A percentile compares a stretch with the other conserved stretches of the same genome.
Conservation (phyloP, 2,329 filamentous ascomycete species). For the Trichoderma asperellum region DNA sequence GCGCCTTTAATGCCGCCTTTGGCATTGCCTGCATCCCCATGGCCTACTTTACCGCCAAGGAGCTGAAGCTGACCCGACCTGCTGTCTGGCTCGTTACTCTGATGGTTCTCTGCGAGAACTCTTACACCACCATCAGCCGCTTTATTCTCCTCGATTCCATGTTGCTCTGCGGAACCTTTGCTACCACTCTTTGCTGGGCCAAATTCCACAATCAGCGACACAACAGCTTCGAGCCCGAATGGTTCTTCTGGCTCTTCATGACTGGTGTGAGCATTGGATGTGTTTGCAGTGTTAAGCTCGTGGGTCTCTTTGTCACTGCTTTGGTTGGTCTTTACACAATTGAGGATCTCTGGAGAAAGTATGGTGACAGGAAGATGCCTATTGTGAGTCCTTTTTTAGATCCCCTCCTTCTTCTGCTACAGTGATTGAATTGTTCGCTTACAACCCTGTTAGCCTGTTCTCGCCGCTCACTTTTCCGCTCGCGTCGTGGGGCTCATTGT, state of each 20-base stretch:
- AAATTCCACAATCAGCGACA: constrained; percentile 90
- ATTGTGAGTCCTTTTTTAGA: constrained; percentile 56
- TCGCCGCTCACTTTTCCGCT: constrained; percentile 77
- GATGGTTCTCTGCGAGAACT: constrained; percentile 99
- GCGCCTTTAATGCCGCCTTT: constrained; percentile 94
- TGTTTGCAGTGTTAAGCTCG: constrained; percentile 98
- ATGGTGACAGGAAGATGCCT: constrained; percentile 91
- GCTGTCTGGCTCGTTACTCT: constrained; percentile 94
- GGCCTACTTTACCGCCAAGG: constrained; percentile 92
- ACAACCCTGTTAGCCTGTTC: constrained; percentile 50
- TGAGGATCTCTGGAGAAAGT: constrained; percentile 98
- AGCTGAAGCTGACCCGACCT: constrained; percentile 82
- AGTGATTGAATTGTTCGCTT: not conserved
- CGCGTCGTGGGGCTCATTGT: constrained; percentile 86
- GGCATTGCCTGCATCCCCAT: constrained; percentile 90
- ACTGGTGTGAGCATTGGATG: constrained; percentile 96
- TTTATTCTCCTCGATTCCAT: constrained; percentile 99
- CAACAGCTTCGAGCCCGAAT: constrained; percentile 85
- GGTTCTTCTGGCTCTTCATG: constrained; percentile 93
- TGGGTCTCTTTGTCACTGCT: constrained; percentile 93
- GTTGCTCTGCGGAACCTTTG: constrained; percentile 98
- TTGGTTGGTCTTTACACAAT: constrained; percentile 94
- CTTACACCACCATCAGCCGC: constrained; percentile 96
- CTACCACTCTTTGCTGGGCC: constrained; percentile 94
- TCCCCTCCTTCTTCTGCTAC: not conserved